Base-by-base conservation (phyloP, 306 rosid species). In the Hippophae tibetana region DNA sequence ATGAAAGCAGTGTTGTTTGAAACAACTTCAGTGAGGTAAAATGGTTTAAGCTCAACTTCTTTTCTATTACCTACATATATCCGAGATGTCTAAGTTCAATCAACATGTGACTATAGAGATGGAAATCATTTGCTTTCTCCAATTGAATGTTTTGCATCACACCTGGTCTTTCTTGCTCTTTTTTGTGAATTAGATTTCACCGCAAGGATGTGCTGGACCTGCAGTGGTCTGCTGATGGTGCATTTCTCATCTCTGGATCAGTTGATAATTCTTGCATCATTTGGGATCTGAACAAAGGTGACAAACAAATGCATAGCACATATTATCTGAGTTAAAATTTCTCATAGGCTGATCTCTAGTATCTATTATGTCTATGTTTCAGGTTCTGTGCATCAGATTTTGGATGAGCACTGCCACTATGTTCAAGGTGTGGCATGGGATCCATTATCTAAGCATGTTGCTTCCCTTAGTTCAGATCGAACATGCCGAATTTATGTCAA, bases 361-460 rank as follows among this genome's bases (percentile, higher is more conserved):
- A 54, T 45, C 42, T 10, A 48, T 14, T 61, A 9, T 48, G 69
- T 70, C 61, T 62, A 60, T 58, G 48, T 69, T 62, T 70, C 77
- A 88, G 99, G 96, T 52, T 88, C 81, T 64, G 90, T 83, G 56
- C 84, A 81, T 74, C 96, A 92, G 75, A 85, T 83, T 9, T 77
- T 92, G 78, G 95, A 92, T 54, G 60, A 82, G 64, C 96, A 92
- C 72, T 82, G 69, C 61, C 95, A 92, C 81, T 92, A 92, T 77
- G 99, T 85, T 80, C 99, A 92, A 74, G 99, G 96, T 70, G 96
- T 92, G 57, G 93, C 99, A 44, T 88, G 92, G 95, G 98, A 87
- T 68, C 98, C 98, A 48, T 72, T 79, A 56, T 84, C 80, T 58
- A 76, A 90, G 67, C 87, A 85, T 66, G 81, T 64, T 66, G 82